phyloP scores from a whole-genome alignment of 345 rosid species.

The Jatropha curcas region DNA sequence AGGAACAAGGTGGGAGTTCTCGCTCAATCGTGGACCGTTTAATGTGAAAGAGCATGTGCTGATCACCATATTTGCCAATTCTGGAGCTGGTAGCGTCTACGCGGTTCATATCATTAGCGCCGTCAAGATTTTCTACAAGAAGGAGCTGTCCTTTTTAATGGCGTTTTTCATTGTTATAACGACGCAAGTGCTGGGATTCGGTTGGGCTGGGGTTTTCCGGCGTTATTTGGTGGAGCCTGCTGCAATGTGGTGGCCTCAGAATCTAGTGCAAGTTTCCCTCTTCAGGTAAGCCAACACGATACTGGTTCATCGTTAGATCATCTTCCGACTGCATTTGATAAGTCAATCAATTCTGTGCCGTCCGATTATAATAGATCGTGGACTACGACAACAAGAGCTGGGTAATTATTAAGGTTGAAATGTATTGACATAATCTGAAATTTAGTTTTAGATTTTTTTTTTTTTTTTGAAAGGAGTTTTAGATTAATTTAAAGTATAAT shows the following conservation, averaged over 20 bases:
- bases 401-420: no score
- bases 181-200: slow-evolving; percentile 88
- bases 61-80: slow-evolving; percentile 41
- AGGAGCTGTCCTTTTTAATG: slow-evolving; percentile 53
- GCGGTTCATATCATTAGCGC: slow-evolving; percentile 74
- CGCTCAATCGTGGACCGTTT: slow-evolving; percentile 79
- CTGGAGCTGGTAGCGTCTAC: slow-evolving; percentile 75
- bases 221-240: slow-evolving; percentile 76
- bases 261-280: slow-evolving; percentile 74
- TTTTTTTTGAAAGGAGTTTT: no score
- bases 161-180: slow-evolving; percentile 68
- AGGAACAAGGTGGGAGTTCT: slow-evolving; percentile 52
- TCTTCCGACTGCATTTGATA: no score
- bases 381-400: no score
- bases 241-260: slow-evolving; percentile 90
- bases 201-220: slow-evolving; percentile 84
- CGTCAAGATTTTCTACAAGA: slow-evolving; percentile 62
- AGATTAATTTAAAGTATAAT: no score
- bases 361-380: no score
- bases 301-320: no score
- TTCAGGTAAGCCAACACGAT: slow-evolving; percentile 49
- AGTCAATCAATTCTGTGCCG: no score
- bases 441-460: no score
- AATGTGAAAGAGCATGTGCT: slow-evolving; percentile 79
- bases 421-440: no score